Evolutionary conservation across 2,329 filamentous ascomycete species (phyloP).

Genomic region (Verticillium zaregamsianum): DNA sequence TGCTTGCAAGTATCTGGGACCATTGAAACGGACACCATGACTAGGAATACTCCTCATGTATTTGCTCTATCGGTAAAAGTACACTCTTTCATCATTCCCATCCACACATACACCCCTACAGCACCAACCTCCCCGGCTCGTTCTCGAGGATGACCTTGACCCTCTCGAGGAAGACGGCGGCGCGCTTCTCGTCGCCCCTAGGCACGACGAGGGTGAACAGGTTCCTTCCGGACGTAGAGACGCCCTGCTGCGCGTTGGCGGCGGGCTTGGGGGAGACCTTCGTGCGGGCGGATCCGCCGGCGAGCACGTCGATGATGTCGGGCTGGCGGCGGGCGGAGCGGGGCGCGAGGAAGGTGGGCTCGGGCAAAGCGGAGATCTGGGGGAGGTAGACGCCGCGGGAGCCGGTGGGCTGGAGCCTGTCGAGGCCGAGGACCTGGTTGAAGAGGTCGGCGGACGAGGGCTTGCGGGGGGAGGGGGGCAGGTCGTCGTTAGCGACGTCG

Average conservation of each 20-base stretch:
- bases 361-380: conserved; percentile 59
- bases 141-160: conserved; percentile 80
- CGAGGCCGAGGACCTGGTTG: conserved; percentile 76
- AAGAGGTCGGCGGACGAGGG: conserved; percentile 81
- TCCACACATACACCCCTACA: conserved; percentile 34
- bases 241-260: conserved; percentile 23
- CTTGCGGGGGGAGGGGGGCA: conserved; percentile 64
- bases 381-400: conserved; percentile 66
- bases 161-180: conserved; percentile 76
- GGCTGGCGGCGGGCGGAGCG: conserved; percentile 28
- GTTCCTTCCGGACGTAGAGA: conserved; percentile 58
- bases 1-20: too few species aligned
- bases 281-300: conserved; percentile 29
- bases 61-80: conserved; percentile 8
- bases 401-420: conserved; percentile 38
- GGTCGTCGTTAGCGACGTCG: conserved; percentile 80
- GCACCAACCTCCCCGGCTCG: conserved; percentile 71
- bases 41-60: not conserved
- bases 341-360: conserved; percentile 25
- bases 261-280: conserved; percentile 24
- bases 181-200: conserved; percentile 76
- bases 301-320: conserved; percentile 82
- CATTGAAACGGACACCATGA: not conserved
- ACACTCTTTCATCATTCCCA: conserved; percentile 7
- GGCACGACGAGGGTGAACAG: conserved; percentile 79